Evolutionary conservation across 116 monocot species (phyloP).

Genomic region (Dioscorea cayenensis): DNA sequence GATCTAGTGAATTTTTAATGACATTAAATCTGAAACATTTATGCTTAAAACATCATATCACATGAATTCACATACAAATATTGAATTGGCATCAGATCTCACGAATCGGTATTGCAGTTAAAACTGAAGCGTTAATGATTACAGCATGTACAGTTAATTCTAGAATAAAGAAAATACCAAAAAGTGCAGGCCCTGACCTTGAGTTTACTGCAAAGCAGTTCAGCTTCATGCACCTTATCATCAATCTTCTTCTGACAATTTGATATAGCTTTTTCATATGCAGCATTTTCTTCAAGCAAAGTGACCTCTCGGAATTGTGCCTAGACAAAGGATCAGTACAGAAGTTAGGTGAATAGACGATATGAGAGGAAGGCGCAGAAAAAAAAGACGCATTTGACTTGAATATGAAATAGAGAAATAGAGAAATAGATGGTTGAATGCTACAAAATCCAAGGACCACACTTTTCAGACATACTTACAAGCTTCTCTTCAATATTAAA

Average conservation of each 20-base stretch:
- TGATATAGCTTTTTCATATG: conserved; percentile 84
- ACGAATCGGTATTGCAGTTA: background rate
- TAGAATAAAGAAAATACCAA: background rate
- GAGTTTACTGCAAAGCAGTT: conserved; percentile 49
- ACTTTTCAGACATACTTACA: no score
- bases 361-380: no score
- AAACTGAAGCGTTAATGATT: background rate
- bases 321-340: conserved; percentile 17
- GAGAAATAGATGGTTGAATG: no score
- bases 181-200: conserved; percentile 30
- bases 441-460: no score
- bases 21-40: no score
- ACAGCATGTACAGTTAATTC: background rate
- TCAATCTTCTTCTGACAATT: conserved; percentile 72
- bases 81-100: no score
- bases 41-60: no score
- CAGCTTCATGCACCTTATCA: conserved; percentile 57
- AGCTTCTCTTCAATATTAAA: no score
- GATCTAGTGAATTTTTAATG: no score
- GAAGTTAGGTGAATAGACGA: background rate
- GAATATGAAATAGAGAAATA: no score
- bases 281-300: conserved; percentile 80
- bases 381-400: no score
- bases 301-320: conserved; percentile 75
- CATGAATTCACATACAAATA: no score